phyloP scores from a whole-genome alignment of 768 basidiomycete genomes.

The Kwoniella dejecticola region DNA sequence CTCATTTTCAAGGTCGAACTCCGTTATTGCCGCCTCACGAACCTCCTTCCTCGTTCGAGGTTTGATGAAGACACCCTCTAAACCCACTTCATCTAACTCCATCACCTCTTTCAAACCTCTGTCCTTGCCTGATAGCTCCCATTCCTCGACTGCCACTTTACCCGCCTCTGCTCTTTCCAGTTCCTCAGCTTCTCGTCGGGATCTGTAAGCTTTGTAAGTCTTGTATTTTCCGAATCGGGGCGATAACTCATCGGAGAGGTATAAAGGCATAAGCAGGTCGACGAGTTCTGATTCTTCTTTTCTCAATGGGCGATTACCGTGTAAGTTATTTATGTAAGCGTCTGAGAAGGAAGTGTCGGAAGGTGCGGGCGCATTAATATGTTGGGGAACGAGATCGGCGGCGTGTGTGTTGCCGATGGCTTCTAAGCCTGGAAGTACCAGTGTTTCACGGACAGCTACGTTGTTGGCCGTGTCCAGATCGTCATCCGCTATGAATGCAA shows the following conservation, averaged over 20 bases:
- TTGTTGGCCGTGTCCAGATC: slow-evolving; percentile 22
- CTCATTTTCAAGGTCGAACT: slow-evolving; percentile 35
- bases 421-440: slow-evolving; percentile 12
- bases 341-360: slow-evolving; percentile 25
- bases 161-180: slow-evolving; percentile 29
- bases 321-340: slow-evolving; percentile 22
- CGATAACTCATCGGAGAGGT: slow-evolving; percentile 51
- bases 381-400: slow-evolving; percentile 18
- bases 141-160: slow-evolving; percentile 30
- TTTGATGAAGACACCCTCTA: slow-evolving; percentile 42
- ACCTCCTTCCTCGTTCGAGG: slow-evolving; percentile 48
- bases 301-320: not conserved
- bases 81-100: slow-evolving; percentile 30
- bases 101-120: slow-evolving; percentile 28
- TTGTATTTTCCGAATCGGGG: slow-evolving; percentile 49
- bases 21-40: slow-evolving; percentile 39
- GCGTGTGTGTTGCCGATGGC: slow-evolving; percentile 13
- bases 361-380: slow-evolving; percentile 23
- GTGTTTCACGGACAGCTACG: slow-evolving; percentile 7
- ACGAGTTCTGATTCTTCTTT: slow-evolving; percentile 17
- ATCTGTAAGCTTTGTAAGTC: slow-evolving; percentile 40
- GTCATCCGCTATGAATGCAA: slow-evolving; percentile 5
- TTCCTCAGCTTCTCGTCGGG: slow-evolving; percentile 30
- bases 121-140: slow-evolving; percentile 46
- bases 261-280: slow-evolving; percentile 50